These are phyloP conservation scores for Tylopilus plumbeoviolaceoides DNA, from an alignment of 768 basidiomycete species.

Conservation along the genomic window DNA sequence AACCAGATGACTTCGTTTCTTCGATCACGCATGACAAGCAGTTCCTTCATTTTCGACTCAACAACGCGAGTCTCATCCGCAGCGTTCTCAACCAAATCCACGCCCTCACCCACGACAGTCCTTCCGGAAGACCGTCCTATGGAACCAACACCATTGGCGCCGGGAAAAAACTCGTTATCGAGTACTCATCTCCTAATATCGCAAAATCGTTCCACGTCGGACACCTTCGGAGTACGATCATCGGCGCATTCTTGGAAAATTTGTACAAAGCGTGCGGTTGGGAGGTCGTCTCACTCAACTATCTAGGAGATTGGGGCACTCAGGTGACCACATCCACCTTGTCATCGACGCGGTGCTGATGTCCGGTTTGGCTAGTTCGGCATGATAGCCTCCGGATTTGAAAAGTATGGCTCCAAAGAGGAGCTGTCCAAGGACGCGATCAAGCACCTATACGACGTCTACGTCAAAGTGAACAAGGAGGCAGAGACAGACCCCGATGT, in stretches of 20 bases:
- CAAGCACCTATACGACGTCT: slow-evolving; percentile 91
- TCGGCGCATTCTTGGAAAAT: slow-evolving; percentile 91
- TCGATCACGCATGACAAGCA: slow-evolving; percentile 66
- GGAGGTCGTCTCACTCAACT: slow-evolving; percentile 90
- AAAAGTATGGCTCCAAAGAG: slow-evolving; percentile 85
- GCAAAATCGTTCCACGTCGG: slow-evolving; percentile 99
- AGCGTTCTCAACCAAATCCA: slow-evolving; percentile 72
- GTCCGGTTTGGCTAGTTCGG: slow-evolving; percentile 53
- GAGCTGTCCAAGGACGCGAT: slow-evolving; percentile 85
- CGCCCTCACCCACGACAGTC: slow-evolving; percentile 58
- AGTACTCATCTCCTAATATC: slow-evolving; percentile 96
- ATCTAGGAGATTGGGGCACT: slow-evolving; percentile 98
- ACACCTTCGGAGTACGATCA: slow-evolving; percentile 96
- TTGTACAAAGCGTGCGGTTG: slow-evolving; percentile 90
- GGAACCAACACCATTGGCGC: slow-evolving; percentile 74
- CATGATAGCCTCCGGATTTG: slow-evolving; percentile 84
- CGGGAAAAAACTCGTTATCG: slow-evolving; percentile 82
- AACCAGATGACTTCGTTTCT: slow-evolving; percentile 75
- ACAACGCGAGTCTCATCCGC: slow-evolving; percentile 56
- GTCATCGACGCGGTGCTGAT: not conserved
- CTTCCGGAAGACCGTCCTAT: slow-evolving; percentile 63
- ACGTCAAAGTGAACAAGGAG: slow-evolving; percentile 91
- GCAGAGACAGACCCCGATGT: slow-evolving; percentile 67
- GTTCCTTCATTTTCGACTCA: slow-evolving; percentile 80
- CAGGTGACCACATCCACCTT: slow-evolving; percentile 51